Base-by-base conservation (phyloP, 164 flowering plant genomes). In the Magnolia changhungtana region DNA sequence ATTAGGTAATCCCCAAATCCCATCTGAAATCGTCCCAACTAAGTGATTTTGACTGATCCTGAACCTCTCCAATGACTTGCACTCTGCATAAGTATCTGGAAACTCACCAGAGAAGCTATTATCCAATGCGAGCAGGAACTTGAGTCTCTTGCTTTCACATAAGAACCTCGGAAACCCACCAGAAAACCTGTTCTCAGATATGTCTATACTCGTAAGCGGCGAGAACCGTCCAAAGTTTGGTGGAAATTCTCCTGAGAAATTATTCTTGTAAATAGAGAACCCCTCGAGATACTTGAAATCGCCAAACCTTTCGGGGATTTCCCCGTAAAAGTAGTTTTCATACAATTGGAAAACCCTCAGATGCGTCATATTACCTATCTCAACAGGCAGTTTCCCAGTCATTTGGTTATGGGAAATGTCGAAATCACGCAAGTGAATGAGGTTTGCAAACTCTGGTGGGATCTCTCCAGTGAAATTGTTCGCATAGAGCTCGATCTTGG, bases 101-200 rank as follows among this genome's bases (percentile, higher is more conserved):
- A 96, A 80, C 66, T 82, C 86, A 8, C 99, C 97, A 8, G 94
- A 88, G 75, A 94, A 92, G 3, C 78, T 74, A 79, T 96, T 96
- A 11, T 72, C 84, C 72, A 96, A 58, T 21, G 95, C 93, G 65
- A 94, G 97, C 81, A 96, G 85, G 74, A 69, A 75, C 76, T 71
- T 75, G 16, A 96, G 76, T 8, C 72, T 84, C 49, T 78, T 80
- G 55, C 71, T 84, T 67, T 84, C 83, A 76, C 99, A 96, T 73
- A 96, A 82, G 87, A 81, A 90, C 65, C 80, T 78, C 0, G 98
- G 99, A 55, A 96, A 91, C 2, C 20, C 70, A 66, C 99, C 99
- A 0, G 98, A 84, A 63, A 96, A 94, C 45, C 82, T 77, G 78
- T 96, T 96, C 77, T 96, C 98, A 0, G 99, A 96, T 79, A 96